Percentiles rank a stretch among this genome's conserved stretches.
Evolutionary conservation across 129 eudicot species (phyloP).

Genomic region (Sambucus nigra): DNA sequence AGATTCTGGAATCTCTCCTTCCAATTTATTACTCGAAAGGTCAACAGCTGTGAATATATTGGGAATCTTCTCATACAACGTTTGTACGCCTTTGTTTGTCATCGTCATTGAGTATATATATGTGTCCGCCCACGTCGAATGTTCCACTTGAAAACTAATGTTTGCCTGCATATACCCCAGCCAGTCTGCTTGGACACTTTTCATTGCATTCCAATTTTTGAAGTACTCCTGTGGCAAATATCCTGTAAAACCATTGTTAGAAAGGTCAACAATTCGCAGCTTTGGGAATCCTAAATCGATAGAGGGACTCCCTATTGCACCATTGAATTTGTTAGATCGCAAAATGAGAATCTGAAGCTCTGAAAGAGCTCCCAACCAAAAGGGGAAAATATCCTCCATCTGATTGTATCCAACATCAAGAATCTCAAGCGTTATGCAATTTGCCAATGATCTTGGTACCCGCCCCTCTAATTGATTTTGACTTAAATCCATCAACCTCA

Average conservation of each 20-base stretch:
- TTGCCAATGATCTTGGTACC: conserved; percentile 18
- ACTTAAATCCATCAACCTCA: conserved; percentile 15
- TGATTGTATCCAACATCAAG: conserved; percentile 9
- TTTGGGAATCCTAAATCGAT: background rate
- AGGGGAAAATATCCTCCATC: conserved; percentile 12
- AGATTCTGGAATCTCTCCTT: conserved; percentile 12
- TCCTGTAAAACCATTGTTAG: conserved; percentile 6
- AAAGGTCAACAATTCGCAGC: conserved; percentile 18
- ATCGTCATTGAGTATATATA: conserved; percentile 1
- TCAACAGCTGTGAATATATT: conserved; percentile 7
- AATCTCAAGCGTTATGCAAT: conserved; percentile 13
- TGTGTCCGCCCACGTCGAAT: background rate
- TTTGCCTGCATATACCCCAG: background rate
- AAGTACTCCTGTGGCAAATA: conserved; percentile 6
- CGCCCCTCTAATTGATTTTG: conserved; percentile 14
- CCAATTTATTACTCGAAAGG: conserved; percentile 11
- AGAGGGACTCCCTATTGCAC: background rate
- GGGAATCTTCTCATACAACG: background rate
- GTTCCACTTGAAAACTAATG: background rate
- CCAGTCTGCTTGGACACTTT: background rate
- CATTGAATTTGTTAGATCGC: conserved; percentile 15
- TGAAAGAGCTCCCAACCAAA: conserved; percentile 12
- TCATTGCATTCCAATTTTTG: conserved; percentile 10
- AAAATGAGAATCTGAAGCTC: conserved; percentile 12
- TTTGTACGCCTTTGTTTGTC: conserved; percentile 13